These are phyloP conservation scores for Geranium brycei DNA, from an alignment of 345 rosid genomes.

Conservation along the genomic window DNA sequence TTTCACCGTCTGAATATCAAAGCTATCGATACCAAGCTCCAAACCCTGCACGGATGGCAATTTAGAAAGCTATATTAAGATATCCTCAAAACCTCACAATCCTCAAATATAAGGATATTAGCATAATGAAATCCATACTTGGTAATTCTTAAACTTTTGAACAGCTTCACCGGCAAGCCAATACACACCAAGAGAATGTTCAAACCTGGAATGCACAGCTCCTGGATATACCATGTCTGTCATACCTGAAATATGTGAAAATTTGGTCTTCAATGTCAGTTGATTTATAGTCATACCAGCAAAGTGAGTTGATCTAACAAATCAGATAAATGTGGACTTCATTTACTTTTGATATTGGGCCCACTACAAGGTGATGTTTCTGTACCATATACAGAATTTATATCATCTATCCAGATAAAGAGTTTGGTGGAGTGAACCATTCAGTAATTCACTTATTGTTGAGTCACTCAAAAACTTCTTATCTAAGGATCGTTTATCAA, in stretches of 20 bases:
- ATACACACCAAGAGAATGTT: constrained; percentile 90
- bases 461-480: neutral
- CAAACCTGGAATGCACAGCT: constrained; percentile 83
- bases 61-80: constrained; percentile 3
- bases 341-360: neutral
- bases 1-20: constrained; percentile 79
- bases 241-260: constrained; percentile 39
- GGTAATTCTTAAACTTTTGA: constrained; percentile 46
- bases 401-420: neutral
- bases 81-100: neutral
- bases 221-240: constrained; percentile 81
- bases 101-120: neutral
- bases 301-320: neutral
- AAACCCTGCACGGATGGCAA: constrained; percentile 30
- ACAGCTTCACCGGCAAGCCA: constrained; percentile 75
- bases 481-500: neutral
- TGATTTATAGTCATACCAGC: neutral
- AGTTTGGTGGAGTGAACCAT: neutral
- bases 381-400: too few species aligned
- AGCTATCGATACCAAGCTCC: constrained; percentile 67
- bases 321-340: neutral
- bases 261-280: neutral
- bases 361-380: neutral
- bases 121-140: constrained; percentile 24
- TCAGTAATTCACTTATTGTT: neutral